Base-by-base conservation (phyloP, 1,284 basidiomycete genomes). In the Lentinula novae-zelandiae region DNA sequence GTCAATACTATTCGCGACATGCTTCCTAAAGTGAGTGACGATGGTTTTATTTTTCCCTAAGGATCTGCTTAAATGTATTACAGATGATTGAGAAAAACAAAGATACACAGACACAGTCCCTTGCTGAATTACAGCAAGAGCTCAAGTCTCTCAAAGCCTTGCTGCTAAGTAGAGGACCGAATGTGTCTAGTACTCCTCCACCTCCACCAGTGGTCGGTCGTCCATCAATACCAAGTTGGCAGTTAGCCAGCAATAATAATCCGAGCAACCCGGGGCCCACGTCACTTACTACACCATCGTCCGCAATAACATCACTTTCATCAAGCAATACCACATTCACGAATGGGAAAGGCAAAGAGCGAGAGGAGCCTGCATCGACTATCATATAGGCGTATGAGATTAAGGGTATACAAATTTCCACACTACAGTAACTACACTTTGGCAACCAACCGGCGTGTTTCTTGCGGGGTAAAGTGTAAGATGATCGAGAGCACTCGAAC, bases 41-140 rank as follows among this genome's bases (percentile, higher is more conserved):
- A 10, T 15, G 36, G 9, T 9, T 22, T 7, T 7, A 10, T 46
- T 9, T 20, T 27, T 3, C 44, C 20, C 40, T 55, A 42, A 60
- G 31, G 20, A 57, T 58, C 58, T 61, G 64, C 53, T 67, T 58
- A 59, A 4, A 59, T 36, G 9, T 17, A 9, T 2, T 27, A 15
- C 67, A 96, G 93, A 91, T 98, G 89, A 90, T 98, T 62, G 93
- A 97, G 63, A 96, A 94, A 77, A 93, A 93, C 71, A 92, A 94
- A 69, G 90, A 95, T 62, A 82, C 82, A 34, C 92, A 95, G 71
- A 82, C 83, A 15, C 86, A 92, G 65, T 89, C 90, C 5, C 79
- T 96, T 9, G 78, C 82, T 36, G 95, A 96, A 65, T 80, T 99
- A 15, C 96, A 98, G 70, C 89, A 93, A 67, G 96, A 99, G 72